Conservation (phyloP, 306 rosid genomes). For the Glycine tomentella region DNA sequence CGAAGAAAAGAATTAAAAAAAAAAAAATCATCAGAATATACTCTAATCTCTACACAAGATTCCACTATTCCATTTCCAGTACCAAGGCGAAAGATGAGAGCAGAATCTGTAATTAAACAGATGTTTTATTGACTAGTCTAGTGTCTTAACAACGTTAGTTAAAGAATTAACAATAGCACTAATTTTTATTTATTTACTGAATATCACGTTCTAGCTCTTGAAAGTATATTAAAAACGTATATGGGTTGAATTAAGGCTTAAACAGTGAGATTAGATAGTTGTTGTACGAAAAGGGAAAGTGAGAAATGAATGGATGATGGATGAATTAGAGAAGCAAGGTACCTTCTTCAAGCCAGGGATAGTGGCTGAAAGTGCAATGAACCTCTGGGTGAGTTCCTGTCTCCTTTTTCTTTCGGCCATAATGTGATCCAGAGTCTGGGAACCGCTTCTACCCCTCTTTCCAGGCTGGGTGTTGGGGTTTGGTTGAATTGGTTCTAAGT, state of each 20-base stretch:
- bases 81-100: not conserved
- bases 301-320: too few relatives aligned
- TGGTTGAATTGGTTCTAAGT: not conserved
- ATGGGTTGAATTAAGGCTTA: too few relatives aligned
- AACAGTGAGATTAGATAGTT: too few relatives aligned
- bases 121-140: not conserved
- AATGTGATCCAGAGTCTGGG: constrained; percentile 39
- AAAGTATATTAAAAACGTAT: too few relatives aligned
- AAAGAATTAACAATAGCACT: too few relatives aligned
- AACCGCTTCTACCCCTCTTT: constrained; percentile 37
- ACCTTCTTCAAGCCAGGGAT: constrained; percentile 56
- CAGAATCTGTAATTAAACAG: not conserved
- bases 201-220: too few relatives aligned
- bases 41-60: not conserved
- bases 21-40: not conserved
- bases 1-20: too few relatives aligned
- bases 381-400: constrained; percentile 35
- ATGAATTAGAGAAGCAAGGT: too few relatives aligned
- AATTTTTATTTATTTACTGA: too few relatives aligned
- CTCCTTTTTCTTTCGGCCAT: constrained; percentile 52
- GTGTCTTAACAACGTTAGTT: too few relatives aligned
- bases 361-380: constrained; percentile 52
- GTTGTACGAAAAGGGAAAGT: not conserved
- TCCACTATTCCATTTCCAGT: too few relatives aligned
- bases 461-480: not conserved